A percentile compares a stretch with the other conserved stretches of the same genome.
Evolutionary conservation across 139 green algal genomes (phyloP).

Genomic region (Chlamydomonas applanata): DNA sequence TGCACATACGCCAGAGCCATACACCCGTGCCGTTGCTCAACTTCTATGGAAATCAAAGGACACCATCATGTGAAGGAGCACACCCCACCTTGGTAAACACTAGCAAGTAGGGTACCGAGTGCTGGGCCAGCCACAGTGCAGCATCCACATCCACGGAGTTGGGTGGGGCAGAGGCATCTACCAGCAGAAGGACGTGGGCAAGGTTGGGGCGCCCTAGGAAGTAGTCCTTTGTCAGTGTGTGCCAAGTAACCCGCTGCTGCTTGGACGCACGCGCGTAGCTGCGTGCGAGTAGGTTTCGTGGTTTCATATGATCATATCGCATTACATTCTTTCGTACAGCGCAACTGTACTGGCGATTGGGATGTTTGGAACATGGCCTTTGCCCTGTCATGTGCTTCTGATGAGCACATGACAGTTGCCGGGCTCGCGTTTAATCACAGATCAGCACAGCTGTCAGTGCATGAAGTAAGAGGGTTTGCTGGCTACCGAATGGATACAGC

Average conservation of each 20-base stretch:
- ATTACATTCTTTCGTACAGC: neutral
- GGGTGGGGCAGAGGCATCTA: conserved; percentile 85
- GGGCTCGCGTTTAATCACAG: no score
- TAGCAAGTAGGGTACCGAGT: conserved; percentile 75
- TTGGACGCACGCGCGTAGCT: conserved; percentile 67
- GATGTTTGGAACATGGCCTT: no score
- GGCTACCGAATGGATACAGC: no score
- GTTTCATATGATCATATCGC: neutral
- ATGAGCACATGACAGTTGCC: no score
- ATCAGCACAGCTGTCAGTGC: no score
- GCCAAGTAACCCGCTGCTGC: conserved; percentile 56
- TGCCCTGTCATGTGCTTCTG: no score
- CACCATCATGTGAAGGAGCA: no score
- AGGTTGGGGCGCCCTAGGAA: conserved; percentile 76
- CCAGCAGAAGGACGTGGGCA: conserved; percentile 86
- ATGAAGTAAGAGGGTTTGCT: no score
- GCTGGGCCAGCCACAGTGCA: conserved; percentile 71
- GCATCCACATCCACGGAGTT: conserved; percentile 82
- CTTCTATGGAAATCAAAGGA: no score
- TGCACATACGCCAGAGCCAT: no score
- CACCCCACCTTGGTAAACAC: conserved; percentile 46
- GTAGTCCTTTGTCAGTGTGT: conserved; percentile 64
- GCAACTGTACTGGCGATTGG: neutral
- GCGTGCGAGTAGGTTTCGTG: conserved; percentile 14
- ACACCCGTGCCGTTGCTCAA: no score